Base-by-base conservation (phyloP, 768 basidiomycete genomes). In the Trametopsis cervina region DNA sequence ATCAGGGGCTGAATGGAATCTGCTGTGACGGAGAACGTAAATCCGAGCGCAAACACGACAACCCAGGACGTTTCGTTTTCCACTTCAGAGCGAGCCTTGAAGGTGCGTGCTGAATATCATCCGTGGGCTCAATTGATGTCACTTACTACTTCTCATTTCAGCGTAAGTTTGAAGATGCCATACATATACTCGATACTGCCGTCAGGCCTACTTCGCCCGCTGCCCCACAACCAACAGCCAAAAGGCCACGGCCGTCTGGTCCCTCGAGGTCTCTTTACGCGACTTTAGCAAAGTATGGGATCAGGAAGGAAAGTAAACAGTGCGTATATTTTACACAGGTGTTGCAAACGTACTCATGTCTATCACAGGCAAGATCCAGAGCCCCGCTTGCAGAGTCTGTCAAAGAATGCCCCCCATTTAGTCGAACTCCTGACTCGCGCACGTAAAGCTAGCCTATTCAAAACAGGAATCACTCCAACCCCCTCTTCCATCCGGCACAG, bases 111-210 rank as follows among this genome's bases (percentile, higher is more conserved):
- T n/a, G n/a, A n/a, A n/a, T n/a, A n/a, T n/a, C n/a, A n/a, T n/a
- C n/a, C n/a, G n/a, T n/a, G n/a, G n/a, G n/a, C n/a, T n/a, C n/a
- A n/a, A n/a, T n/a, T n/a, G n/a, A n/a, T n/a, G n/a, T n/a, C n/a
- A n/a, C n/a, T n/a, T n/a, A n/a, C n/a, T n/a, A n/a, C n/a, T n/a
- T n/a, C n/a, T n/a, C n/a, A 33, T 15, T 33, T 33, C 22, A 90
- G 85, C 76, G 89, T 42, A 91, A 90, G 66, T 76, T 90, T 41
- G 82, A 88, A 50, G 88, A 90, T 65, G 89, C 85, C 24, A 77
- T 91, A 50, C 78, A 82, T 44, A 73, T 67, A 36, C 62, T 91
- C 44, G 89, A 91, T 59, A 75, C 69, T 42, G 85, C 81, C 10
- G 76, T 86, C 17, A 65, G 67, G 13, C 57, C 40, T 20, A 54